Evolutionary conservation across 495 filamentous ascomycete species (phyloP).

Genomic region (Aspergillus baeticus): DNA sequence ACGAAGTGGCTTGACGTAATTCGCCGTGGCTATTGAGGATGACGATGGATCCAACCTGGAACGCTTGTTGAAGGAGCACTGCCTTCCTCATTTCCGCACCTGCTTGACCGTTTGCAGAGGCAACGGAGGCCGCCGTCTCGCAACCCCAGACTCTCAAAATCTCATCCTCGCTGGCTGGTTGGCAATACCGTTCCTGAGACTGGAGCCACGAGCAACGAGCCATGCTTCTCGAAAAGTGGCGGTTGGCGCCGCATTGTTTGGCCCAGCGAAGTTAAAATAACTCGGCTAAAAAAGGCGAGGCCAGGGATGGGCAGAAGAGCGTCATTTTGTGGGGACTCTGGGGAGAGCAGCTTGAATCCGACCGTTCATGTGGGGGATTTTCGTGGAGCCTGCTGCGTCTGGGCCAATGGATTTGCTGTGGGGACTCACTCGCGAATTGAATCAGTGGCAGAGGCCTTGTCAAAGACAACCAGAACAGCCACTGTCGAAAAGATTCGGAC

Average conservation of each 20-base stretch:
- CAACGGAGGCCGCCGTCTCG: too few species aligned
- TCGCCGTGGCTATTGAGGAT: too few species aligned
- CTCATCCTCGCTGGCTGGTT: background rate
- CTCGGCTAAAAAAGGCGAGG: conserved; percentile 2
- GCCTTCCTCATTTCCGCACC: too few species aligned
- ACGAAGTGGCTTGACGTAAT: too few species aligned
- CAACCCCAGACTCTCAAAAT: too few species aligned
- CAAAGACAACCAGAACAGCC: background rate
- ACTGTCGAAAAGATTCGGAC: too few species aligned
- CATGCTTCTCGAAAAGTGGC: conserved; percentile 11
- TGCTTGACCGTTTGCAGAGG: too few species aligned
- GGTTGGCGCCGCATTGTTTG: conserved; percentile 19
- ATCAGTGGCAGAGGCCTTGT: background rate
- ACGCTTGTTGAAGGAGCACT: too few species aligned
- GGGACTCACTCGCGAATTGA: too few species aligned
- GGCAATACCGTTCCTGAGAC: conserved; percentile 6
- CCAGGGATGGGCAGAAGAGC: background rate
- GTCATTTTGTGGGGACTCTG: conserved; percentile 24
- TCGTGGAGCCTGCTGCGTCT: conserved; percentile 16
- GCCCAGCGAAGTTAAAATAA: conserved; percentile 3
- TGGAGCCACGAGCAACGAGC: background rate
- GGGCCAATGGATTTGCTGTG: conserved; percentile 8
- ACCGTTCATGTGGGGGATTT: conserved; percentile 26
- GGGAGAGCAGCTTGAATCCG: conserved; percentile 10
- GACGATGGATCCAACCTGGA: too few species aligned